These are phyloP conservation scores for Eucalyptus paniculata DNA, from an alignment of 345 rosid genomes.

Conservation along the genomic window DNA sequence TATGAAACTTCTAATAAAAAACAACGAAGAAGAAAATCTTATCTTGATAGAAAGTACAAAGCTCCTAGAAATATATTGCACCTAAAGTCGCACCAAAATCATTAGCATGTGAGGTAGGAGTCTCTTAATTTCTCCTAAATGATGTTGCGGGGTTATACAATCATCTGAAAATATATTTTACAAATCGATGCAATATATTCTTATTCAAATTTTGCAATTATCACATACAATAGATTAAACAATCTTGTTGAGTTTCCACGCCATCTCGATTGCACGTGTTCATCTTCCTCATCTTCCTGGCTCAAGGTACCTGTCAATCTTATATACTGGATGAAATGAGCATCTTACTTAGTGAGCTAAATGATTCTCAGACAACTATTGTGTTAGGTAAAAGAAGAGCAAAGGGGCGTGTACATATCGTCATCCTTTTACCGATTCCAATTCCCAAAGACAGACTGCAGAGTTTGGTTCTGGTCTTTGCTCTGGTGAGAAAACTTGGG, in stretches of 20 bases:
- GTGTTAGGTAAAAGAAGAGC: neutral
- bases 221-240: neutral
- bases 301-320: neutral
- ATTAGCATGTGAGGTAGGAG: neutral
- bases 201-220: neutral
- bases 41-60: neutral
- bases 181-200: too few species aligned
- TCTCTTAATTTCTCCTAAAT: neutral
- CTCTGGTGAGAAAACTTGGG: constrained; percentile 8
- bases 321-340: neutral
- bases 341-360: neutral
- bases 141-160: neutral
- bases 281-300: neutral
- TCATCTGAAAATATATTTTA: neutral
- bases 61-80: neutral
- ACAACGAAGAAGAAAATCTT: neutral
- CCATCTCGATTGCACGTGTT: neutral
- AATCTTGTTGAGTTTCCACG: neutral
- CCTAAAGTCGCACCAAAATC: neutral
- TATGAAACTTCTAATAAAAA: neutral
- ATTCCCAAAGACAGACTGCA: constrained; percentile 17
- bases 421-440: constrained; percentile 12
- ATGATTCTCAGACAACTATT: neutral
- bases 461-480: neutral
- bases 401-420: neutral